A percentile compares a stretch with the other conserved stretches of the same genome.
phyloP scores from a whole-genome alignment of 2,329 filamentous ascomycete species.

The Pseudodiploospora longispora region DNA sequence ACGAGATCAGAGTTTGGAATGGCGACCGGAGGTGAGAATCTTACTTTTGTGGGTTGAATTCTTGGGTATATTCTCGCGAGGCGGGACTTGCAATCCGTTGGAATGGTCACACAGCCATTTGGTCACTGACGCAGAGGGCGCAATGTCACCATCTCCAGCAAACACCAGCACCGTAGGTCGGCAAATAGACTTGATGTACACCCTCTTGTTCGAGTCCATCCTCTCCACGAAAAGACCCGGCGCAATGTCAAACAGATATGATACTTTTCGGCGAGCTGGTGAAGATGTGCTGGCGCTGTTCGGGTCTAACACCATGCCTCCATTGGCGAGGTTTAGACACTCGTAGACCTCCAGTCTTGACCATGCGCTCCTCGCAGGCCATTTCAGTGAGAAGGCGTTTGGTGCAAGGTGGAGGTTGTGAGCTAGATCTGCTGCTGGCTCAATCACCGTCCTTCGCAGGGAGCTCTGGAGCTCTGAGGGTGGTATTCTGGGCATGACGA shows the following conservation, averaged over 20 bases:
- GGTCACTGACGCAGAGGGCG: slow-evolving; percentile 24
- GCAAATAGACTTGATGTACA: slow-evolving; percentile 22
- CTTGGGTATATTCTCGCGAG: slow-evolving; percentile 10
- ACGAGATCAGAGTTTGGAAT: slow-evolving; percentile 21
- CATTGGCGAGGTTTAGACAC: slow-evolving; percentile 26
- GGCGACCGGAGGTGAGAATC: slow-evolving; percentile 9
- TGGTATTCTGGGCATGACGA: slow-evolving; percentile 19
- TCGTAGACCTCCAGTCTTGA: slow-evolving; percentile 29
- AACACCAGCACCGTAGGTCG: slow-evolving; percentile 26
- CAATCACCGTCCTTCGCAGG: slow-evolving; percentile 23
- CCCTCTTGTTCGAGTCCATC: slow-evolving; percentile 24
- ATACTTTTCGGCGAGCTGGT: slow-evolving; percentile 19
- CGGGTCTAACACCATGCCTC: slow-evolving; percentile 21
- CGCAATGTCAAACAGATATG: slow-evolving; percentile 29
- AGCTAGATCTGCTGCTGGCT: slow-evolving; percentile 28
- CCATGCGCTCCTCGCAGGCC: slow-evolving; percentile 28
- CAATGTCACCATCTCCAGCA: slow-evolving; percentile 16
- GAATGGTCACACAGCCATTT: slow-evolving; percentile 25
- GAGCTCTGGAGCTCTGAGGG: slow-evolving; percentile 23
- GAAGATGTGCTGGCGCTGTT: slow-evolving; percentile 21
- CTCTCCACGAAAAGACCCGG: slow-evolving; percentile 30
- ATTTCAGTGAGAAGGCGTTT: slow-evolving; percentile 27
- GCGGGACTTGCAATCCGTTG: slow-evolving; percentile 10
- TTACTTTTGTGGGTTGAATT: slow-evolving; percentile 20
- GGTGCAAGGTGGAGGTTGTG: slow-evolving; percentile 27